Base-by-base conservation (phyloP, 2,329 filamentous ascomycete genomes). In the Aureobasidium subglaciale region DNA sequence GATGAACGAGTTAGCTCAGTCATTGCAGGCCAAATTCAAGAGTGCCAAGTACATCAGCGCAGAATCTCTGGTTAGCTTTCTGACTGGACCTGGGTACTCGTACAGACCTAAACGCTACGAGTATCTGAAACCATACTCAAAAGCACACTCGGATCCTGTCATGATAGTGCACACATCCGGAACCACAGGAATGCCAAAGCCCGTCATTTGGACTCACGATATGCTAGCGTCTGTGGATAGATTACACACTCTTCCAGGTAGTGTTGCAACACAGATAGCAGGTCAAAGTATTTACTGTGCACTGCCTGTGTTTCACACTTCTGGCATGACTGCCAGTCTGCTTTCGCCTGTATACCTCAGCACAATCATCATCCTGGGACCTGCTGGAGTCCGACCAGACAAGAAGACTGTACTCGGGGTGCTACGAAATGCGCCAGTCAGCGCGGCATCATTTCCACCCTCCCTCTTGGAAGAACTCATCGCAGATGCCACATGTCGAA, bases 81-180 rank as follows among this genome's bases (percentile, higher is more conserved):
- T 57, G 25, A 18, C 16, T 2, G 22, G 25, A 10, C 1, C 29
- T 10, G 25, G 5, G 2, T 5, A 10, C 10, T 24, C 16, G 5
- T 6, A n/a, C 9, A 25, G 3, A 0, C 8, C 1, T 8, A 11
- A 35, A 1, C 43, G 22, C 8, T 57, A 57, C 16, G 25, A 2
- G 11, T 53, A 43, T 7, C 18, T 16, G 6, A 57, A 57, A n/a
- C 13, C 46, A 0, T 57, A 50, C 22, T 40, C 37, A 1, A 48
- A 40, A 40, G 55, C 46, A 20, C 16, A 34, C 20, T 10, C n/a
- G 11, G 46, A 57, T 13, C 55, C 55, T 13, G 46, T 57, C 5
- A 52, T 57, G 38, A 24, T 57, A 7, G 55, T 53, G 6, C 55
- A 57, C 20, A 52, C 55, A 13, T 57, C 55, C 3, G 55, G 55